These are phyloP conservation scores for Pythium brachiatum DNA, from an alignment of 352 stramenopile genomes.

Conservation along the genomic window DNA sequence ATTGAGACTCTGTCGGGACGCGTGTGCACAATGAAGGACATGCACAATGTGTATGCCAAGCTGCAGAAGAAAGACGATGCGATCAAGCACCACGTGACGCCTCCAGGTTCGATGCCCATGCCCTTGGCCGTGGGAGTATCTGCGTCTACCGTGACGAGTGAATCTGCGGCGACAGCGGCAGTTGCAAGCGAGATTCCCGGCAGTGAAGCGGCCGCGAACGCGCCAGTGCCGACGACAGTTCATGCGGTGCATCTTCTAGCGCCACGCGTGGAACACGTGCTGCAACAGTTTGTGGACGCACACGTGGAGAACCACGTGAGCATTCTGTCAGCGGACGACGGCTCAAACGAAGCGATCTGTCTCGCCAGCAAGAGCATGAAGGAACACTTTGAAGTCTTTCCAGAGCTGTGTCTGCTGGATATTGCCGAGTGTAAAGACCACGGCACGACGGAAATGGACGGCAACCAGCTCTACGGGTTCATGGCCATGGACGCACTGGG, in stretches of 20 bases:
- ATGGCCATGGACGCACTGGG: constrained; percentile 68
- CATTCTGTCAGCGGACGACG: constrained; percentile 65
- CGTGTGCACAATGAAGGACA: constrained; percentile 79
- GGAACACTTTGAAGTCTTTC: constrained; percentile 64
- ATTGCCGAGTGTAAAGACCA: constrained; percentile 33
- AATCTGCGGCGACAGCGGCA: background rate
- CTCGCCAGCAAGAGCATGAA: constrained; percentile 73
- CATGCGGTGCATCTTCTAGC: background rate
- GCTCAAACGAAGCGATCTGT: constrained; percentile 72
- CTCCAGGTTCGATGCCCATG: constrained; percentile 9
- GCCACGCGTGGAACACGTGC: constrained; percentile 42
- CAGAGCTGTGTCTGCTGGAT: constrained; percentile 57
- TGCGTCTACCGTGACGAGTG: background rate
- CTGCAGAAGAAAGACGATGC: constrained; percentile 58
- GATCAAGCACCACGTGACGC: constrained; percentile 43
- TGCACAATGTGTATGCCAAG: constrained; percentile 71
- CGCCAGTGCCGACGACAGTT: constrained; percentile 12
- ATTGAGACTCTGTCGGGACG: constrained; percentile 65
- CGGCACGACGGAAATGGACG: constrained; percentile 30
- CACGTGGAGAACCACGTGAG: constrained; percentile 77
- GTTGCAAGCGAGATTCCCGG: background rate
- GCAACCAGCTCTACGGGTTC: constrained; percentile 56
- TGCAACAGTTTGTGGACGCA: constrained; percentile 68
- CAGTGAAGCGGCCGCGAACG: background rate
- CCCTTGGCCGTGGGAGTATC: background rate